Evolutionary conservation across 2,329 filamentous ascomycete genomes (phyloP).

Genomic region (Phaeosphaeriaceae sp.): DNA sequence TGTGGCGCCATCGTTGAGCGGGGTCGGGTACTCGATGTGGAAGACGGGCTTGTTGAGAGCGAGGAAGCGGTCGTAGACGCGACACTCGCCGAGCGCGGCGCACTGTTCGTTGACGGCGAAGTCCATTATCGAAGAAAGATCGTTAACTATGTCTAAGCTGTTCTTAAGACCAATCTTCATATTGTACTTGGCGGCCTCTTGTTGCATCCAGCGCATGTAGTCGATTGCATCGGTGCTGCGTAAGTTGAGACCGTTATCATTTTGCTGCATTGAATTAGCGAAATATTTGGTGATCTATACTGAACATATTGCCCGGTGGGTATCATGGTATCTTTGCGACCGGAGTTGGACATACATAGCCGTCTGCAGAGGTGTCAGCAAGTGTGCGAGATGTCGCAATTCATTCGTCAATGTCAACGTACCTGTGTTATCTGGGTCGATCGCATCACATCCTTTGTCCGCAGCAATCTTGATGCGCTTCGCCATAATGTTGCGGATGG

Average conservation of each 20-base stretch:
- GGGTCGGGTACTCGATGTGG: slow-evolving; percentile 44
- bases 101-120: slow-evolving; percentile 46
- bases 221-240: slow-evolving; percentile 30
- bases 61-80: slow-evolving; percentile 31
- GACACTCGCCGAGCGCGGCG: slow-evolving; percentile 31
- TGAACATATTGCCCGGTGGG: neutral
- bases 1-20: slow-evolving; percentile 42
- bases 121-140: slow-evolving; percentile 27
- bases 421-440: slow-evolving; percentile 44
- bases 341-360: slow-evolving; percentile 21
- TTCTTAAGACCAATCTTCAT: slow-evolving; percentile 42
- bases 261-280: slow-evolving; percentile 32
- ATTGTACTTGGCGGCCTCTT: slow-evolving; percentile 27
- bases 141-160: slow-evolving; percentile 33
- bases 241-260: slow-evolving; percentile 37
- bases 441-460: slow-evolving; percentile 41
- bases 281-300: neutral
- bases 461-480: slow-evolving; percentile 37
- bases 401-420: too few species aligned
- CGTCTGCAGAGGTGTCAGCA: slow-evolving; percentile 17
- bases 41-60: slow-evolving; percentile 41
- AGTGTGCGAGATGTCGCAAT: too few species aligned
- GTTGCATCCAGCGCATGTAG: slow-evolving; percentile 34
- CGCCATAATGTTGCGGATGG: slow-evolving; percentile 37
- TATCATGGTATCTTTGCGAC: neutral